Evolutionary conservation across 345 rosid genomes (phyloP), one percentile per base, ranked within the genome.

Genomic region (Camelina hispida): DNA sequence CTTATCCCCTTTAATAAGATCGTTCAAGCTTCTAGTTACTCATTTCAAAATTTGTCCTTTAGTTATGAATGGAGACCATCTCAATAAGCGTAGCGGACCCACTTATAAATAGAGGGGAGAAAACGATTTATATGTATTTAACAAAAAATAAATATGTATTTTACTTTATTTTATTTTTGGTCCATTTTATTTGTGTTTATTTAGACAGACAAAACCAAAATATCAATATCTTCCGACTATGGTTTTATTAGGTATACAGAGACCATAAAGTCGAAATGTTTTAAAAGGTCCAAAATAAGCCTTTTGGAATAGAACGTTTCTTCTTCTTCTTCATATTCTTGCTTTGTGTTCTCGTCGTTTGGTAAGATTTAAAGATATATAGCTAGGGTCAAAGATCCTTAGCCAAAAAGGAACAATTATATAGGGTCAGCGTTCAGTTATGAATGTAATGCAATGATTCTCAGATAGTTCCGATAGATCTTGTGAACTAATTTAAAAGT

Each of bases 141-240:
- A 28, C 30, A 28, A 28, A 28, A 25, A 28, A 25, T 25, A 25
- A 1, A 28, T 0, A 28, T 2, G 9, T 62, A 3, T 40, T 51
- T 17, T 51, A 25, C 18, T 53, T 43, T 34, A 20, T 62, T 34
- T 40, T 9, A n/a, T 0, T 68, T 1, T 52, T 25, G 23, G 43
- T 69, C 51, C 61, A 30, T 32, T 44, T 37, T 46, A 46, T 44
- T 7, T 23, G 66, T 63, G 18, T 64, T 63, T 62, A 35, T 55
- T 64, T 64, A 70, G 58, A 62, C 53, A 70, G 55, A 64, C 61
- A 71, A 64, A 69, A 46, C 54, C 54, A 64, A 77, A 77, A 64
- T 63, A 71, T 56, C 55, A 18, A 69, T 56, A 63, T 63, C 71
- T 46, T 56, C 54, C 66, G 30, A 47, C 47, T 55, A 75, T 69